A percentile compares a stretch with the other conserved stretches of the same genome.
Evolutionary conservation across 306 rosid genomes (phyloP).

Genomic region (Betula pendula): DNA sequence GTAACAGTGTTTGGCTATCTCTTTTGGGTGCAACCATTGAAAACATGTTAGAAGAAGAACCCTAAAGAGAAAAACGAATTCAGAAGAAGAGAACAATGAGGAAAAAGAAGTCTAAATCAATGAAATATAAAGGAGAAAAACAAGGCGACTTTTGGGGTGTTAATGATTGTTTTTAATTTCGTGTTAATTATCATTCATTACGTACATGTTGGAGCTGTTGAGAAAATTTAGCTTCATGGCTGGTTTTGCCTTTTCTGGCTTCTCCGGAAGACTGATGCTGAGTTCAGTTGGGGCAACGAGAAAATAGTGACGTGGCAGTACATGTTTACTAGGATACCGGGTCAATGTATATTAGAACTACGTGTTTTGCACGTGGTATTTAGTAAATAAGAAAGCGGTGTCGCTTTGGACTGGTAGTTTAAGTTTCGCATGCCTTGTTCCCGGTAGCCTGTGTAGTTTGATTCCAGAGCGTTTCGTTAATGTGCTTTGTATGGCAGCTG

Average conservation of each 20-base stretch:
- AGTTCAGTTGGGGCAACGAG: not conserved
- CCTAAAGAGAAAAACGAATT: not conserved
- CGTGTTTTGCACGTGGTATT: not conserved
- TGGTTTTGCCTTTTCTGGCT: slow-evolving; percentile 14
- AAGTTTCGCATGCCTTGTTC: not conserved
- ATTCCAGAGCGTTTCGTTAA: no score
- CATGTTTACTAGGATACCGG: not conserved
- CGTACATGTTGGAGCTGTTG: not conserved
- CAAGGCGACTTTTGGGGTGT: not conserved
- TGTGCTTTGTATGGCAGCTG: not conserved
- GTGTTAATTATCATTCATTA: not conserved
- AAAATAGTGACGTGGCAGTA: slow-evolving; percentile 4
- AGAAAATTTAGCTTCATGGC: slow-evolving; percentile 11
- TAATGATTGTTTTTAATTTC: slow-evolving; percentile 3
- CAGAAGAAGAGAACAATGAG: not conserved
- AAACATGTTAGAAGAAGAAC: not conserved
- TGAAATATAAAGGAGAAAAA: not conserved
- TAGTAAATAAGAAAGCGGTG: not conserved
- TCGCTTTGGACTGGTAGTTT: not conserved
- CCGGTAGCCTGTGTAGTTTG: no score
- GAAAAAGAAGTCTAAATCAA: not conserved
- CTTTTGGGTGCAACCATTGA: slow-evolving; percentile 10
- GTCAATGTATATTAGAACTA: not conserved
- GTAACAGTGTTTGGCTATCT: not conserved
- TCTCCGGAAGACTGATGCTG: not conserved